phyloP scores from a whole-genome alignment of 2,329 filamentous ascomycete species.

The Calonectria hongkongensis region DNA sequence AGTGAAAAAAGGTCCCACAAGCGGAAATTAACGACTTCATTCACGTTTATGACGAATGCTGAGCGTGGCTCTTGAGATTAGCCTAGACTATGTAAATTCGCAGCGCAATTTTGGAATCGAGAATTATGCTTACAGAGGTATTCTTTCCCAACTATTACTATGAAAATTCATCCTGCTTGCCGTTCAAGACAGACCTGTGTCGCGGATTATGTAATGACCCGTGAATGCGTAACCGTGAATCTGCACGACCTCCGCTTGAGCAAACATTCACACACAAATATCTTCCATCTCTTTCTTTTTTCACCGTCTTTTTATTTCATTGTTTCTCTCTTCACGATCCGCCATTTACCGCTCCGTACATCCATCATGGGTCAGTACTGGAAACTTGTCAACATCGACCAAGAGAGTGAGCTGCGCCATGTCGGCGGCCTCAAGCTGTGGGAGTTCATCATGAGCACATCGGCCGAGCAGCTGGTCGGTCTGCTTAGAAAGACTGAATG shows the following conservation, averaged over 20 bases:
- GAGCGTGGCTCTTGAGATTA: no score
- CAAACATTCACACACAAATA: not conserved
- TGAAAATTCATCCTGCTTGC: not conserved
- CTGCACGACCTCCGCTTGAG: not conserved
- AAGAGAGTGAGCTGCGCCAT: slow-evolving; percentile 13
- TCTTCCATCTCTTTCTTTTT: not conserved
- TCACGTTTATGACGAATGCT: no score
- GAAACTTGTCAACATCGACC: slow-evolving; percentile 37
- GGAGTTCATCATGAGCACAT: not conserved
- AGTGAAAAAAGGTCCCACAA: no score
- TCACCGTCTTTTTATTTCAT: no score
- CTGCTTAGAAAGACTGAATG: slow-evolving; percentile 25
- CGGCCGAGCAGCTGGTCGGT: slow-evolving; percentile 26
- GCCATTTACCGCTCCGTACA: not conserved
- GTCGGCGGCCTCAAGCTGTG: not conserved
- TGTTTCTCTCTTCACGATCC: no score
- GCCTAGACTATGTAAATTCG: no score
- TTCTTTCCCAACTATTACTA: no score
- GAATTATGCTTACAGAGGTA: no score
- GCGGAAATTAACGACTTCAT: no score
- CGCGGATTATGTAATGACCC: not conserved
- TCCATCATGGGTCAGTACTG: slow-evolving; percentile 34
- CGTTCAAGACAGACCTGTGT: not conserved
- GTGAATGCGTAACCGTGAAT: not conserved
- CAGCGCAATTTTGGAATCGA: no score